Evolutionary conservation across 179 eudicot species (phyloP), one percentile per base, ranked within the genome.

Genomic region (Silene coronaria): DNA sequence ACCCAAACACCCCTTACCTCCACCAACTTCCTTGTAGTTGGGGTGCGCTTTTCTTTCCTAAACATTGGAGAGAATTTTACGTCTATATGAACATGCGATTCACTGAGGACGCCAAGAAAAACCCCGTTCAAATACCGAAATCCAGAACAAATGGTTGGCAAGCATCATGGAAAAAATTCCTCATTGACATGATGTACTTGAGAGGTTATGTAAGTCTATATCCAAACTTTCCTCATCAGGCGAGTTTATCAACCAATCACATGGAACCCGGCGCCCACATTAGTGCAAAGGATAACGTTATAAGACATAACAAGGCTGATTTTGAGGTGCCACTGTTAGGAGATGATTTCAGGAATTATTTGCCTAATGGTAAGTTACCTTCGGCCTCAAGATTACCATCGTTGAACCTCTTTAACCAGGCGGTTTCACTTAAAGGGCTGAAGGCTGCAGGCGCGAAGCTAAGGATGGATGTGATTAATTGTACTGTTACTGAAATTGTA

Each of bases 11-110:
- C n/a, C 98, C 98, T 1, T 94, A 94, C 34, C 91, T 94, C 55
- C 98, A 94, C 75, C 98, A 94, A 72, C 80, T 94, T 3, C 96
- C 97, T 5, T 92, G 97, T 72, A 94, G 98, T 63, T 94, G 98
- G 98, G 98, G 97, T 0, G 96, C 98, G 0, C 91, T 94, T 11
- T 94, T 94, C 80, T 92, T 94, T 83, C 98, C 98, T 0, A 94
- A 94, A 73, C 97, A 92, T 5, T 94, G 98, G 98, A 80, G 91
- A 67, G 98, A 94, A 72, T 92, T 94, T 79, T 94, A 92, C 19
- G 96, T 94, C 53, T 94, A 94, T 85, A 94, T 94, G 98, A 94
- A 94, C 89, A 92, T 88, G 97, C 78, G 98, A 17, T 94, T 94
- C 75, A 94, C 98, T 6, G 96, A 90, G 71, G 91, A 94, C 57